Percentiles rank a stretch among this genome's conserved stretches.
Conservation (phyloP, 2,329 filamentous ascomycete species). For the Aspergillus transmontanensis region DNA sequence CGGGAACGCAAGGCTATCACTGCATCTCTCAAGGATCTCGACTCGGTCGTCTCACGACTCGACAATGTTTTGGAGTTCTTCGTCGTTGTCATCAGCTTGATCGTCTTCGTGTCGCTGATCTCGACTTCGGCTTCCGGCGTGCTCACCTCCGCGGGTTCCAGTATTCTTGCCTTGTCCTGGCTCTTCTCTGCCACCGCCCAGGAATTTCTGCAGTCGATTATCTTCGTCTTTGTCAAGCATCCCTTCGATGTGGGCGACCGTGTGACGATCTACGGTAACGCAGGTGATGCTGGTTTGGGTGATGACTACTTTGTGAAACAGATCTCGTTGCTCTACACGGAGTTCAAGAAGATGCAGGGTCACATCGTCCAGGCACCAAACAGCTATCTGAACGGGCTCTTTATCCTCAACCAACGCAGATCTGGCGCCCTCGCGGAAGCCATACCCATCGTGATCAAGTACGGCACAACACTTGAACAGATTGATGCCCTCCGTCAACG, state of each 20-base stretch:
- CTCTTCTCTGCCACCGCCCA: conserved; percentile 89
- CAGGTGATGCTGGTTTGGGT: conserved; percentile 73
- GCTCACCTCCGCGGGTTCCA: conserved; percentile 84
- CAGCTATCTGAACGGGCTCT: conserved; percentile 86
- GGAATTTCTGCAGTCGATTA: conserved; percentile 89
- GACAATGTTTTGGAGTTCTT: conserved; percentile 88
- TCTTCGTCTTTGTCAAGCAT: conserved; percentile 97
- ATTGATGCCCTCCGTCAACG: conserved; percentile 80
- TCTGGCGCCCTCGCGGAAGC: conserved; percentile 87
- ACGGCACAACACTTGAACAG: conserved; percentile 79
- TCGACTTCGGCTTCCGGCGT: conserved; percentile 89
- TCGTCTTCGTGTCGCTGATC: conserved; percentile 87
- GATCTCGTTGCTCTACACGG: conserved; percentile 88
- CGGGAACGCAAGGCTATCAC: conserved; percentile 94
- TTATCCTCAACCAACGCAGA: conserved; percentile 92
- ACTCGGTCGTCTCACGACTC: conserved; percentile 88
- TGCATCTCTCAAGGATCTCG: conserved; percentile 89
- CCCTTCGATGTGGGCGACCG: conserved; percentile 95
- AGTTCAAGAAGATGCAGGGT: conserved; percentile 98
- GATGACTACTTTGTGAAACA: conserved; percentile 98
- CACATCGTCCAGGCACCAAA: conserved; percentile 96
- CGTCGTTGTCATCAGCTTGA: conserved; percentile 74
- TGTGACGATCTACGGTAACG: conserved; percentile 88
- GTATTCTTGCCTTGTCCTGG: conserved; percentile 89
- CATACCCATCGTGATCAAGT: conserved; percentile 80